Percentiles rank a stretch among this genome's conserved stretches.
Evolutionary conservation across 768 basidiomycete genomes (phyloP).

Genomic region (Termitomyces titanicus): DNA sequence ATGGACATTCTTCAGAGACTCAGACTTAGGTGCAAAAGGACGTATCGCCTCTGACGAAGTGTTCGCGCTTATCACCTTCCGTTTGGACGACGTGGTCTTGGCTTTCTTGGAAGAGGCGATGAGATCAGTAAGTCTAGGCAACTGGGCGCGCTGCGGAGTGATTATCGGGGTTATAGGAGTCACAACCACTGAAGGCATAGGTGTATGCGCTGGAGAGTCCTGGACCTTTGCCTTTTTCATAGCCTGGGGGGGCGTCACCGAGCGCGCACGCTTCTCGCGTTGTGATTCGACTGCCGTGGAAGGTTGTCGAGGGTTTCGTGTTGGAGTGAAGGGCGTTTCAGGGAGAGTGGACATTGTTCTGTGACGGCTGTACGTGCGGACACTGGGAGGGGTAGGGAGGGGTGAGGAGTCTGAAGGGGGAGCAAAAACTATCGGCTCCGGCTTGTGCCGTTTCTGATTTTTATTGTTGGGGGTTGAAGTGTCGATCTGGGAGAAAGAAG

Average conservation of each 20-base stretch:
- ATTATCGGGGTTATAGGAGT: constrained; percentile 22
- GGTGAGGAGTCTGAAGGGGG: constrained; percentile 23
- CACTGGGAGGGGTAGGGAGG: constrained; percentile 21
- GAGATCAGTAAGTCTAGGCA: constrained; percentile 41
- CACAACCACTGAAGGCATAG: constrained; percentile 16
- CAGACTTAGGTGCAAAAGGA: background rate
- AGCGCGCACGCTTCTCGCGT: constrained; percentile 13
- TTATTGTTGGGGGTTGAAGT: constrained; percentile 49
- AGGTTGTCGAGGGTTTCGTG: background rate
- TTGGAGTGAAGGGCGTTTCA: constrained; percentile 12
- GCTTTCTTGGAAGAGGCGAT: constrained; percentile 39
- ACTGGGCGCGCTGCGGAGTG: constrained; percentile 19
- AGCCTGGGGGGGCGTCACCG: constrained; percentile 11
- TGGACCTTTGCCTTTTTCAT: constrained; percentile 14
- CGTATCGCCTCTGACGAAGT: background rate
- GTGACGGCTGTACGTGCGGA: constrained; percentile 16
- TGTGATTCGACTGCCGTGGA: background rate
- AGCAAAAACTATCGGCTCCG: constrained; percentile 34
- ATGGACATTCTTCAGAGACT: background rate
- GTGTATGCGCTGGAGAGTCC: constrained; percentile 8
- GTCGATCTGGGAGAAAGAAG: constrained; percentile 49
- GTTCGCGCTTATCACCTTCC: background rate
- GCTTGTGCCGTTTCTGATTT: constrained; percentile 31
- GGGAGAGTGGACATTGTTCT: constrained; percentile 8
- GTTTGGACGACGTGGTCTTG: constrained; percentile 21